Evolutionary conservation across 31 red algal species (phyloP), one percentile per base, ranked within the genome.

Genomic region (Odonthalia washingtoniensis): DNA sequence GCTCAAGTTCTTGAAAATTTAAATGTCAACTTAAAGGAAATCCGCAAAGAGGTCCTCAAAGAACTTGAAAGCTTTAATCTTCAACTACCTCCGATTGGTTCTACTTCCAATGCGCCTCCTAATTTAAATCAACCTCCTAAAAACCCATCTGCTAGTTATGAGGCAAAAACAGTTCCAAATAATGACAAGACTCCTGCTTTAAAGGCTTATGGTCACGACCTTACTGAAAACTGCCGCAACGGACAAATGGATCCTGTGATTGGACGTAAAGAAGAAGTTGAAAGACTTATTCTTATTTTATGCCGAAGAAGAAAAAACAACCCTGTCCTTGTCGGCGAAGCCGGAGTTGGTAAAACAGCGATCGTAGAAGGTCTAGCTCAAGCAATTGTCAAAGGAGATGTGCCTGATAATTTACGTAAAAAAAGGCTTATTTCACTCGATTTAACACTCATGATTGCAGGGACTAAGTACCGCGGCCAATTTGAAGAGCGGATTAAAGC

Each of bases 401-500:
- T 99, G 27, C 98, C 98, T 17, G 72, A 70, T 40, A 84, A 74
- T 34, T 84, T 99, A 57, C 42, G 78, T 30, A 92, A 94, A 42
- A 80, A 91, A 52, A 84, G 72, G 49, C 38, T 99, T 0, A 87
- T 99, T 66, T 49, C 79, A 32, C 89, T 99, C 57, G 98, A 99
- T 61, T 89, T 99, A 93, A 94, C 95, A 40, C 93, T 95, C 6
- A 78, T 99, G 35, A 81, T 99, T 42, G 98, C 98, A 18, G 98
- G 98, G 28, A 95, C 98, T 83, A 99, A 99, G 75, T 99, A 92
- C 77, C 81, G 98, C 38, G 98, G 98, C 72, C 95, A 99, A 52
- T 99, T 99, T 91, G 98, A 99, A 72, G 98, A 99, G 77, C 90
- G 98, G 30, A 83, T 99, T 63, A 99, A 99, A 84, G 95, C 98